Evolutionary conservation across 2,329 filamentous ascomycete species (phyloP).

Genomic region (Thelonectria olida): DNA sequence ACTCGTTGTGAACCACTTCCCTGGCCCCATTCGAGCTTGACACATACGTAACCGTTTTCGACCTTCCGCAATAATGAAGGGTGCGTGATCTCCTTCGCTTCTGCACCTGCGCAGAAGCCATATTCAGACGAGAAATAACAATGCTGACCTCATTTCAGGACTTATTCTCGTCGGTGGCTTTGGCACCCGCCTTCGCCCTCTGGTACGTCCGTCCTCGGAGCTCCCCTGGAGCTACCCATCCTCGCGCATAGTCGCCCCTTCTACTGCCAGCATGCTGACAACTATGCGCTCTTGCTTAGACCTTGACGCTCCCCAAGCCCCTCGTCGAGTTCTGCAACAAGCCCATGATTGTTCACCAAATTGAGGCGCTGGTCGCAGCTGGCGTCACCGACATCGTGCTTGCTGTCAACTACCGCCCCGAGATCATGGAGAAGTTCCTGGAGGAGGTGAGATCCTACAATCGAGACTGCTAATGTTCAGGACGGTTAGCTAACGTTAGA

Average conservation of each 20-base stretch:
- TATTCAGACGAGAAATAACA: not conserved
- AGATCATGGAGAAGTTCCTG: conserved; percentile 95
- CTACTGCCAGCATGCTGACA: conserved; percentile 30
- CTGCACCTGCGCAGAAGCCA: not conserved
- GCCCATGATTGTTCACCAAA: conserved; percentile 98
- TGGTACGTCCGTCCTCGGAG: conserved; percentile 68
- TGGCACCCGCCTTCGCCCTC: conserved; percentile 94
- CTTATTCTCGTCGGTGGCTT: conserved; percentile 99
- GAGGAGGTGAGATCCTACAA: conserved; percentile 72
- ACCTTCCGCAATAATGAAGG: conserved; percentile 48
- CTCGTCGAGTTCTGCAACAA: conserved; percentile 98
- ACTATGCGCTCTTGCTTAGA: conserved; percentile 61
- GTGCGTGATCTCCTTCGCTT: conserved; percentile 32
- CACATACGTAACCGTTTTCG: conserved; percentile 27
- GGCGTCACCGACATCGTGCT: conserved; percentile 98
- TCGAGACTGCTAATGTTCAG: not conserved
- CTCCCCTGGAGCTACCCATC: conserved; percentile 17
- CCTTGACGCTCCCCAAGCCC: conserved; percentile 95
- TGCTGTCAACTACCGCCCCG: conserved; percentile 97
- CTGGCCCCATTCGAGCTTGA: conserved; percentile 25
- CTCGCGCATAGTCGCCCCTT: conserved; percentile 16
- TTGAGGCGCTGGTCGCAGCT: conserved; percentile 90
- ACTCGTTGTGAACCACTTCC: conserved; percentile 31
- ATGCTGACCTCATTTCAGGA: conserved; percentile 63
- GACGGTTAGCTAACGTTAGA: conserved; percentile 15